Evolutionary conservation across 2,329 filamentous ascomycete species (phyloP), one percentile per base, ranked within the genome.

Genomic region (Exophiala oligosperma): DNA sequence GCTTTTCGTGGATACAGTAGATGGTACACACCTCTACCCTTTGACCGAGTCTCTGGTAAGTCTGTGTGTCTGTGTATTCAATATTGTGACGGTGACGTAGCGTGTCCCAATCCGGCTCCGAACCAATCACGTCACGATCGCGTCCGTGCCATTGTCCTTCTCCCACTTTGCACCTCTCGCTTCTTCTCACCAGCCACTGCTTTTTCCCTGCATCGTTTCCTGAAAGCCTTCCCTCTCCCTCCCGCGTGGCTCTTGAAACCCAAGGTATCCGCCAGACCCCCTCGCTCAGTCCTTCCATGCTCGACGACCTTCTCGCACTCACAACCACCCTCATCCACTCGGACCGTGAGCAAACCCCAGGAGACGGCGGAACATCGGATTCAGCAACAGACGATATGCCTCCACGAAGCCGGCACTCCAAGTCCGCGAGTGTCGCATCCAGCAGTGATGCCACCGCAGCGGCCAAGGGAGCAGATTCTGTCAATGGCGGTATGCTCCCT

Each of bases 121-220:
- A 41, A 47, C 61, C 61, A 63, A 63, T 63, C 51, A 61, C 52
- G 52, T 56, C 55, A 60, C 53, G 61, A 63, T 63, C 61, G 58
- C 61, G 58, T 47, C 46, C 24, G 46, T 54, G 46, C 51, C 44
- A 50, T 49, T 11, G n/a, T 29, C 38, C 46, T 24, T 41, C 50
- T 51, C 21, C 52, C 38, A 48, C n/a, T 26, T 17, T 38, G 23
- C 51, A 38, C 28, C 23, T 43, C 48, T 46, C 51, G 21, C 43
- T 50, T 17, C 41, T n/a, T 12, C 12, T 7, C 53, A 44, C 50
- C 51, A 59, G 51, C 51, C 56, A 55, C 56, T 51, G 37, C 40
- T 12, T 55, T 59, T 59, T 51, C 29, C 11, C 47, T 8, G n/a
- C 17, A 28, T 23, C 9, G 41, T 17, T 37, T n/a, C 32, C 48